A percentile compares a stretch with the other conserved stretches of the same genome.
These are phyloP conservation scores for Malassezia yamatoensis DNA, from an alignment of 1,284 basidiomycete genomes.

Conservation along the genomic window DNA sequence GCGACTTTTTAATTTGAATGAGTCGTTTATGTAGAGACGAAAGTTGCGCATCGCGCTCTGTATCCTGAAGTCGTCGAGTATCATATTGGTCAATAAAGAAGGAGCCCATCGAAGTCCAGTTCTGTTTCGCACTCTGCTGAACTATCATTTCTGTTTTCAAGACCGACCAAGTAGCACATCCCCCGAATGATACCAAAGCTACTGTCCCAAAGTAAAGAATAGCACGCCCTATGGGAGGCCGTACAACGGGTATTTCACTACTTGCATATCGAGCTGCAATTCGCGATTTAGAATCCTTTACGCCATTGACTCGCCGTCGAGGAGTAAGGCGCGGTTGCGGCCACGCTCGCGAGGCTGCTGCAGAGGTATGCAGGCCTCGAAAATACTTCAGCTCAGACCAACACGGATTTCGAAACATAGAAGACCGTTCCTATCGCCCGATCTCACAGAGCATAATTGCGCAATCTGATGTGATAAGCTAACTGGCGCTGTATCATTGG, in stretches of 20 bases:
- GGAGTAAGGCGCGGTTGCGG: not conserved
- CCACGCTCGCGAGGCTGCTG: not conserved
- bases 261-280: not conserved
- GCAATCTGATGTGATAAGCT: not conserved
- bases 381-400: not conserved
- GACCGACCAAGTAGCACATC: not conserved
- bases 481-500: not conserved
- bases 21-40: not conserved
- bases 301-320: not conserved
- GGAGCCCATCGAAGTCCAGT: not conserved
- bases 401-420: not conserved
- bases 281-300: too few relatives aligned
- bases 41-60: not conserved
- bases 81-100: not conserved
- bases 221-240: not conserved
- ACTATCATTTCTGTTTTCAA: not conserved
- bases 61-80: not conserved
- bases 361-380: not conserved
- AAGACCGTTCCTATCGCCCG: not conserved
- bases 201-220: not conserved
- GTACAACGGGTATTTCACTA: not conserved
- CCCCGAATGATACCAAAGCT: not conserved
- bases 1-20: not conserved
- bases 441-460: not conserved
- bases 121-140: not conserved